A percentile compares a stretch with the other conserved stretches of the same genome.
Evolutionary conservation across 441 rosid species (phyloP).

Genomic region (Dalechampia spathulata): DNA sequence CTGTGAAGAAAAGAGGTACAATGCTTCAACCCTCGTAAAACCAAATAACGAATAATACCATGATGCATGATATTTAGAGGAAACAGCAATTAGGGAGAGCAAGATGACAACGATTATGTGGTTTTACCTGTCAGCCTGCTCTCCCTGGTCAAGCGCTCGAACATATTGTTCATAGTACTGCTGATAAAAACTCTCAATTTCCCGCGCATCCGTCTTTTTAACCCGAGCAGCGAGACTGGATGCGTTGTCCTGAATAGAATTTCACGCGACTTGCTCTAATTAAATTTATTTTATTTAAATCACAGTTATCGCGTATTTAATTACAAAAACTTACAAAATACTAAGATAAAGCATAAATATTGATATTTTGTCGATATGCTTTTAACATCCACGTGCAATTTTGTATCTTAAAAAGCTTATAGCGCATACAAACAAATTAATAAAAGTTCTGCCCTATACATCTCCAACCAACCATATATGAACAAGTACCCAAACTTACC

Average conservation of each 20-base stretch:
- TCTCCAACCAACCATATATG: too few relatives aligned
- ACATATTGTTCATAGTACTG: conserved; percentile 92
- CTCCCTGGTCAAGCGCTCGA: conserved; percentile 87
- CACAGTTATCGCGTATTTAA: too few relatives aligned
- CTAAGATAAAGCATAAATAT: too few relatives aligned
- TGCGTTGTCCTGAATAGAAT: conserved; percentile 64
- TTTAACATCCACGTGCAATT: too few relatives aligned
- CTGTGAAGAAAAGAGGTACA: conserved; percentile 28
- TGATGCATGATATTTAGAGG: neutral
- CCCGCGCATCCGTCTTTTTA: conserved; percentile 92
- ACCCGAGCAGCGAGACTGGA: conserved; percentile 94
- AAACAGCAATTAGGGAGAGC: neutral
- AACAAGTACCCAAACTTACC: too few relatives aligned
- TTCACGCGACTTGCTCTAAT: too few relatives aligned
- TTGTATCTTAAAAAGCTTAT: too few relatives aligned
- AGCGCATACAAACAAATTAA: too few relatives aligned
- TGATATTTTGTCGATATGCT: too few relatives aligned
- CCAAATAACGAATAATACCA: neutral
- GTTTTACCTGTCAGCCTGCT: conserved; percentile 93
- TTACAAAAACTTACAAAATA: too few relatives aligned
- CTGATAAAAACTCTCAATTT: conserved; percentile 91
- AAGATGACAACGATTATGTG: conserved; percentile 9
- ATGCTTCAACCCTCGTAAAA: neutral
- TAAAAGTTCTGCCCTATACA: too few relatives aligned
- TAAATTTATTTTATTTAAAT: too few relatives aligned